Evolutionary conservation across 2,329 filamentous ascomycete species (phyloP), one percentile per base, ranked within the genome.

Genomic region (Botryotinia narcissicola): DNA sequence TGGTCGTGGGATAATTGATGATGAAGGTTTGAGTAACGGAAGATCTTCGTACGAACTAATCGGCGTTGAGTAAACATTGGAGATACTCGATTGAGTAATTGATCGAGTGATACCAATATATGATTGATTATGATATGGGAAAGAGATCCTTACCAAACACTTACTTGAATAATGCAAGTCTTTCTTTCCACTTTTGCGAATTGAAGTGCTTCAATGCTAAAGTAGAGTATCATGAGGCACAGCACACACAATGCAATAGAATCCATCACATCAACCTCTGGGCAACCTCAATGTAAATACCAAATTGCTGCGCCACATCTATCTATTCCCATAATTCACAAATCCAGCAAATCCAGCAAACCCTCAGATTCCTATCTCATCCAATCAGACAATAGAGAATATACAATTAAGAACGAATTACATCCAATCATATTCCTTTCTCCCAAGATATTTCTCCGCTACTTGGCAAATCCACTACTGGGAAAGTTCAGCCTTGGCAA

Each of bases 401-500:
- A 6, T 2, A n/a, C 35, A 61, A 40, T n/a, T 2, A 10, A 16
- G 18, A 22, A 5, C 29, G 14, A 22, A 35, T 6, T 16, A 3
- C 16, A 61, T 61, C 59, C 59, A 61, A 61, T 61, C 35, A 42
- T 10, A n/a, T 42, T n/a, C 60, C 4, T 25, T 62, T 25, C 16
- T 40, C 7, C 37, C 25, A 4, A 12, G 22, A 62, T 22, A 16
- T 62, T 42, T 67, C 44, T 48, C 63, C 63, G 48, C 63, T 20
- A 18, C 64, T 68, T 68, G 64, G 64, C 46, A 40, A n/a, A 22
- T 9, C 4, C 25, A 22, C 37, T 57, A 18, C n/a, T 29, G 4
- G 51, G 51, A 62, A n/a, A 40, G 64, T 12, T 54, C 46, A 54
- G 64, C 46, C 64, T 68, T 68, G 64, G 64, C 64, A 57, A 54